Base-by-base conservation (phyloP, 2,329 filamentous ascomycete genomes). In the Colletotrichum sp. region DNA sequence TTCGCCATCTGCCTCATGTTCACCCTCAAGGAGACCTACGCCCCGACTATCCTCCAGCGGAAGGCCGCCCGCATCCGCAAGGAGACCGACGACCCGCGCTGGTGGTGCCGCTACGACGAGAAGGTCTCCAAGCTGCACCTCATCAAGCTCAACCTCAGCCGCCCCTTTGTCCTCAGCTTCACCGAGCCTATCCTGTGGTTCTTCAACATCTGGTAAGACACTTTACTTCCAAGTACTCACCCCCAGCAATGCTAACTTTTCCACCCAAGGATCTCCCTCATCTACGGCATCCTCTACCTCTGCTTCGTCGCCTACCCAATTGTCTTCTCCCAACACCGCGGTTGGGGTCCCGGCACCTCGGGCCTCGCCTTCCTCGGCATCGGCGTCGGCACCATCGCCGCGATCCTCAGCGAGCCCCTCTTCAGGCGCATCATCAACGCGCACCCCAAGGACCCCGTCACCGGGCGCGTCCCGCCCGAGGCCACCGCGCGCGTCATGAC, bases 221-320 rank as follows among this genome's bases (percentile, higher is more conserved):
- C 52, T 28, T 5, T 71, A 2, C 88, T 16, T 21, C 2, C 52
- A 1, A 5, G 71, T 32, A 5, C 3, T 24, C 15, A 9, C 28
- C 3, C 8, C 8, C 2, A 32, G 21, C 15, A 16, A 18, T 21
- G 28, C 28, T 36, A n/a, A 36, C 32, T 15, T 5, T 18, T 49
- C 34, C 8, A 3, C 24, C 5, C n/a, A 18, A 78, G 93, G 86
- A 94, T 96, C 82, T 96, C 94, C 1, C 87, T 98, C 52, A 92
- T 98, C 44, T 98, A 98, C 83, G 95, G 93, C 21, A 95, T 98
- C 55, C 88, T 98, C 2, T 97, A 97, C 81, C 92, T 98, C 36
- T 98, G 95, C 85, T 98, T 98, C 86, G 94, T 98, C 18, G 95
- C 95, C 15, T 98, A 98, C 83, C 96, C 96, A 0, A 94, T 98